Evolutionary conservation across 2,329 filamentous ascomycete genomes (phyloP).

Genomic region (Penicillium capsulatum): DNA sequence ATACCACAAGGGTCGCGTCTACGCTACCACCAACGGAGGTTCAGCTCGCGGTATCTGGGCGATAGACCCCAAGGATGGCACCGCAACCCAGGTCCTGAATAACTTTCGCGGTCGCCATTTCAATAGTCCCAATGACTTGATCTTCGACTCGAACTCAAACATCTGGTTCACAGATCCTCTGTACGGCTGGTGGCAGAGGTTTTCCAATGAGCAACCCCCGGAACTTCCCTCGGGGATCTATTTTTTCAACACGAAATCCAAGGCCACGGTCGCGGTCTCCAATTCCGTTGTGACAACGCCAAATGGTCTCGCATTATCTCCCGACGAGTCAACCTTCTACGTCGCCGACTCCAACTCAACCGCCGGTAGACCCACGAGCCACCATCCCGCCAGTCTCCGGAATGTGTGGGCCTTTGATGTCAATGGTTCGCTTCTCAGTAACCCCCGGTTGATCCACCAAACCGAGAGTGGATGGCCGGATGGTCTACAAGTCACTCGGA

Average conservation of each 20-base stretch:
- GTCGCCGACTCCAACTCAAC: constrained; percentile 12
- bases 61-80: constrained; percentile 5
- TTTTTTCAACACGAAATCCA: constrained; percentile 11
- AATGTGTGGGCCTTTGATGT: constrained; percentile 15
- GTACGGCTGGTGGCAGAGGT: constrained; percentile 8
- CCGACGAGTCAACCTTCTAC: constrained; percentile 5
- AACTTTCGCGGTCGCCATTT: constrained; percentile 12
- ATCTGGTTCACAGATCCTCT: constrained; percentile 13
- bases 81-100: constrained; percentile 8
- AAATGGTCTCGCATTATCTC: constrained; percentile 8
- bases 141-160: constrained; percentile 10
- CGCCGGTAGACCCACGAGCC: constrained; percentile 4
- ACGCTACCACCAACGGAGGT: constrained; percentile 10
- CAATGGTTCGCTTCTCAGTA: constrained; percentile 6
- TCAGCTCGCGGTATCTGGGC: constrained; percentile 7
- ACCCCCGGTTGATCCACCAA: constrained; percentile 5
- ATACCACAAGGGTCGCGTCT: constrained; percentile 8
- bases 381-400: constrained; percentile 4
- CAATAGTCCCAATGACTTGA: constrained; percentile 11
- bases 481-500: constrained; percentile 9
- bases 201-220: constrained; percentile 5
- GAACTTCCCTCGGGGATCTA: constrained; percentile 9
- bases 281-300: constrained; percentile 4
- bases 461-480: constrained; percentile 12
- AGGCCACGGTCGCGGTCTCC: constrained; percentile 4